These are phyloP conservation scores for Zanthoxylum bungeanum DNA, from an alignment of 345 rosid genomes.

Conservation along the genomic window DNA sequence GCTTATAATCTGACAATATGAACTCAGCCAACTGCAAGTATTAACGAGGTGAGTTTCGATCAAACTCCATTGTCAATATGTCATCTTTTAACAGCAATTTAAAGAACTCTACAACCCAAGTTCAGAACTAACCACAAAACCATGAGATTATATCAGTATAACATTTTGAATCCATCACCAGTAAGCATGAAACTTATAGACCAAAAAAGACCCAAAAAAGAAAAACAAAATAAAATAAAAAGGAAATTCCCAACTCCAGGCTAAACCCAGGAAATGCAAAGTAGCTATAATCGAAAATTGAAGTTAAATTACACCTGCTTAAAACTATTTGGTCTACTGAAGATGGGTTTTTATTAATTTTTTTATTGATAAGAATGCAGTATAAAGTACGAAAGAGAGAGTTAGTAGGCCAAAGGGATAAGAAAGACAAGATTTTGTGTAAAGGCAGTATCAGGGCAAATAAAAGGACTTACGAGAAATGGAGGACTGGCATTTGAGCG, in stretches of 20 bases:
- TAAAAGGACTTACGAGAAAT: neutral
- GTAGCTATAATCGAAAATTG: neutral
- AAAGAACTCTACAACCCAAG: neutral
- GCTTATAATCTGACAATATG: neutral
- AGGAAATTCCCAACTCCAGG: neutral
- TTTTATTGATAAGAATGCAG: neutral
- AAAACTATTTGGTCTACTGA: neutral
- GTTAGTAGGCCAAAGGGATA: neutral
- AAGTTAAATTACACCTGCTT: neutral
- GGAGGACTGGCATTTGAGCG: slow-evolving; percentile 6
- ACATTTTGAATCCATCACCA: neutral
- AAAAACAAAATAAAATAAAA: neutral
- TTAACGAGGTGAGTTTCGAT: neutral
- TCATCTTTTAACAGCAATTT: neutral
- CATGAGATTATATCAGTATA: neutral
- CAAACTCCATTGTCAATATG: neutral
- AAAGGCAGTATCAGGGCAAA: neutral
- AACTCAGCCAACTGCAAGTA: neutral
- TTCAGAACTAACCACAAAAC: neutral
- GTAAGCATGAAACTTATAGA: neutral
- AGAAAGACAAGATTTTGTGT: neutral
- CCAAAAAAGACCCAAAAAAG: neutral
- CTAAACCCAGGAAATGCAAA: neutral
- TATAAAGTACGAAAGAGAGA: neutral
- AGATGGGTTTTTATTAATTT: neutral